Evolutionary conservation across 2,329 filamentous ascomycete species (phyloP), one percentile per base, ranked within the genome.

Genomic region (Hypoxylon sp.): DNA sequence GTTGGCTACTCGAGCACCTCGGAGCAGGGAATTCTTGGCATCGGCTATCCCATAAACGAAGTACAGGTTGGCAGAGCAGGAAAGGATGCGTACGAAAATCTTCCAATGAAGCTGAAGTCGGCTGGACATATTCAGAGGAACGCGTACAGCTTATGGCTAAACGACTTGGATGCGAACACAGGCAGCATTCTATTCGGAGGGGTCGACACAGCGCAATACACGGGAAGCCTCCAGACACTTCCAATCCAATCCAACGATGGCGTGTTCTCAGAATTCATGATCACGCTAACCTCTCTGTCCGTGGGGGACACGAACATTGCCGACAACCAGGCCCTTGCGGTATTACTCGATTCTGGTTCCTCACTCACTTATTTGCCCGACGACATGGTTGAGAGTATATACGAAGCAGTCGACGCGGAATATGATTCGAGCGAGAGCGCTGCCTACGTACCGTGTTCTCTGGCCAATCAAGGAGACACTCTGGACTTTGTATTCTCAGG

Each of bases 21-120:
- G 5, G 65, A 78, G 55, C 87, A 96, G 76, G 92, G 92, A 38
- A 93, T 98, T 42, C 78, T 97, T 18, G 94, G 94, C 16, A 91
- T 98, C 65, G 94, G 94, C 5, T 97, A 97, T 76, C 76, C 85
- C 0, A 77, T 84, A 68, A 96, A 96, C 76, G 94, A 97, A 79
- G 92, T 91, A 11, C 87, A 90, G 71, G 87, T 91, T 46, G 84
- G 84, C 53, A 82, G 86, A 67, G 84, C 82, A 7, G 81, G 84
- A 4, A 77, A 81, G 61, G 61, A 78, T 3, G 61, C 85, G 0
- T 94, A 94, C 77, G 78, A 87, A 44, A 94, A 93, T 75, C 80
- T 94, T 5, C 91, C 91, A 1, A 83, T 85, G 42, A 86, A 86
- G 64, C 81, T 94, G 80, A 86, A 86, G 1, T 77, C 85, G 28